Percentiles rank a stretch among this genome's conserved stretches.
These are phyloP conservation scores for Friedmanniomyces endolithicus DNA, from an alignment of 495 filamentous ascomycete species.

Conservation along the genomic window DNA sequence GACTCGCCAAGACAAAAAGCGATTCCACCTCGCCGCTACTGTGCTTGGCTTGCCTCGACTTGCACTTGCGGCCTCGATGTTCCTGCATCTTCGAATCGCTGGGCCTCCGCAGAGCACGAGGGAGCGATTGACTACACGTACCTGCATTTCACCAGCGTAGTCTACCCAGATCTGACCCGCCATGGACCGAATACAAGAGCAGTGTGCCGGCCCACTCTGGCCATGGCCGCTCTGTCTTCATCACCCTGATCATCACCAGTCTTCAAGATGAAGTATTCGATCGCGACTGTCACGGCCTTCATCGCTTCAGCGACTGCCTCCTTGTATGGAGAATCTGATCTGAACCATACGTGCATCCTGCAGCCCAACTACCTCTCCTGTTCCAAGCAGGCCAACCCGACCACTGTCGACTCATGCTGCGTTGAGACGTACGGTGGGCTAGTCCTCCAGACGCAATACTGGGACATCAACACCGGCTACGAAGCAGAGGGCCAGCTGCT, in stretches of 20 bases:
- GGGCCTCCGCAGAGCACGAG: neutral
- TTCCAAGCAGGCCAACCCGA: constrained; percentile 31
- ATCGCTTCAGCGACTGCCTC: neutral
- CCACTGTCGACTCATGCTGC: constrained; percentile 39
- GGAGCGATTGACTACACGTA: neutral
- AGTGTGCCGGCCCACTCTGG: neutral
- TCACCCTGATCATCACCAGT: neutral
- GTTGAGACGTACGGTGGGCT: constrained; percentile 41
- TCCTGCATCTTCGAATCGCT: neutral
- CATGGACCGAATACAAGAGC: neutral
- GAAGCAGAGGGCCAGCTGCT: constrained; percentile 38
- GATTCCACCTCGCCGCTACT: neutral
- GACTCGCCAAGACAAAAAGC: neutral
- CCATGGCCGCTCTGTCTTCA: neutral
- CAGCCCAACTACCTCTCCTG: constrained; percentile 31
- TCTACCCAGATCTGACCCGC: neutral
- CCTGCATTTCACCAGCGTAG: neutral
- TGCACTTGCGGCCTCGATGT: neutral
- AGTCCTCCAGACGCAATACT: constrained; percentile 40
- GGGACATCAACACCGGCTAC: constrained; percentile 40
- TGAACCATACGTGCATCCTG: constrained; percentile 8
- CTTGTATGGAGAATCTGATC: neutral
- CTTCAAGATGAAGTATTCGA: neutral
- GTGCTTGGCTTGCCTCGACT: neutral
- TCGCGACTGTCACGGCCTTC: neutral